phyloP scores from a whole-genome alignment of 192 early-diverging fungal species.

The Dissophora globulifera region DNA sequence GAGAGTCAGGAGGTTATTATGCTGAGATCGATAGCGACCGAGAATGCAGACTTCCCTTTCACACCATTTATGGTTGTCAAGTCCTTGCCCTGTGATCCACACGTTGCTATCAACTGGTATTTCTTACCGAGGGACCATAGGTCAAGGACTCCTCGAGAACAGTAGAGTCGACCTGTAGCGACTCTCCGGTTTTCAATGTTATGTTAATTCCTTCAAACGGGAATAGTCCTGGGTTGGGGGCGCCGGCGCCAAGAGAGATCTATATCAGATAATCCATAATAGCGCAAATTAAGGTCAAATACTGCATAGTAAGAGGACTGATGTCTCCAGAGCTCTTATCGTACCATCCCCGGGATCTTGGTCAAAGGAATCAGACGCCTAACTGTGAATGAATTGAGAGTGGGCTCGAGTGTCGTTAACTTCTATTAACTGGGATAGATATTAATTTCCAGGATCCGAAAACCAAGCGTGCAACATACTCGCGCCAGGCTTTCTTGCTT shows the following conservation, averaged over 20 bases:
- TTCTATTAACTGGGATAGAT: too few species aligned
- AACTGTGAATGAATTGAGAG: constrained; percentile 30
- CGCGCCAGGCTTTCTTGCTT: constrained; percentile 56
- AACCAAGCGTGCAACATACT: constrained; percentile 53
- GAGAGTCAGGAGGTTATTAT: too few species aligned
- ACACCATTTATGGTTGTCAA: too few species aligned
- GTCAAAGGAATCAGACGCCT: constrained; percentile 46
- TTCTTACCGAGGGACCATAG: constrained; percentile 67
- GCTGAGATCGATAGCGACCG: too few species aligned
- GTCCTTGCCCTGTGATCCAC: background rate
- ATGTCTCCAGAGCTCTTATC: too few species aligned
- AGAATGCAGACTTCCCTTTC: too few species aligned
- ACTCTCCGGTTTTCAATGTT: constrained; percentile 65
- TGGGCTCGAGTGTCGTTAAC: too few species aligned
- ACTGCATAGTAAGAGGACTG: too few species aligned
- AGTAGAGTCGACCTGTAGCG: constrained; percentile 66
- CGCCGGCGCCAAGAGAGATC: constrained; percentile 78
- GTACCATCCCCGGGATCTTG: constrained; percentile 58
- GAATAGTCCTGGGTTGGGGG: constrained; percentile 74
- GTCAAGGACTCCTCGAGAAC: constrained; percentile 66
- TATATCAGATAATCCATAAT: constrained; percentile 9
- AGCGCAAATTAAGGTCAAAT: too few species aligned
- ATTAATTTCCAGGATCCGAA: too few species aligned
- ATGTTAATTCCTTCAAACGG: constrained; percentile 68
- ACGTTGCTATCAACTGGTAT: constrained; percentile 12